These are phyloP conservation scores for Excoecaria agallocha DNA, from an alignment of 345 rosid genomes.

Conservation along the genomic window DNA sequence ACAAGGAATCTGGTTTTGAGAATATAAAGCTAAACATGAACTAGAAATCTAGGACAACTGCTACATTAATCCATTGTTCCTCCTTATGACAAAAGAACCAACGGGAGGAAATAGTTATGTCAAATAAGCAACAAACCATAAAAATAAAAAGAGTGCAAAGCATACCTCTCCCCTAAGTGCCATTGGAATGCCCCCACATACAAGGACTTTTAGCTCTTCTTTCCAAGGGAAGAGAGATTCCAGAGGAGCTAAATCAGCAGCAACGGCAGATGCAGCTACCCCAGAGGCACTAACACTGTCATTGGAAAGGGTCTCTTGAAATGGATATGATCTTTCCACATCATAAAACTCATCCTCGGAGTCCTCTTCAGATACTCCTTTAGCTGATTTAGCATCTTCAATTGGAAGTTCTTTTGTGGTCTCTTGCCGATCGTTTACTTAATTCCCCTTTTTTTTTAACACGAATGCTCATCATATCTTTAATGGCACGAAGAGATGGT, in stretches of 20 bases:
- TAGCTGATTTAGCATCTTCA: conserved; percentile 58
- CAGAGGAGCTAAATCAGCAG: conserved; percentile 32
- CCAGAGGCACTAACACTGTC: conserved; percentile 46
- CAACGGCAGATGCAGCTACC: conserved; percentile 9
- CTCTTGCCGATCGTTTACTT: conserved; percentile 47
- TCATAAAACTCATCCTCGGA: too few relatives aligned
- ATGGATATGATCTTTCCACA: conserved; percentile 81
- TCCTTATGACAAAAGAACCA: background rate
- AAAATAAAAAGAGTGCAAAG: too few relatives aligned
- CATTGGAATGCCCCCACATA: conserved; percentile 99
- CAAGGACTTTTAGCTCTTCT: conserved; percentile 95
- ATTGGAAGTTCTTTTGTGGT: conserved; percentile 36
- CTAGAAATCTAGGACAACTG: background rate
- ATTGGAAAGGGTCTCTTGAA: conserved; percentile 52
- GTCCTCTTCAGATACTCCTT: conserved; percentile 82
- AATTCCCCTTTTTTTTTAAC: conserved; percentile 57
- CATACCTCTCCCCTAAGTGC: too few relatives aligned
- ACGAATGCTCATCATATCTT: conserved; percentile 79
- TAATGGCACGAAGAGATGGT: conserved; percentile 70
- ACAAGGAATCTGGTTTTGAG: background rate
- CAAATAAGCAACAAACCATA: background rate
- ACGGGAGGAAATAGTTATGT: background rate
- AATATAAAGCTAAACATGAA: conserved; percentile 3
- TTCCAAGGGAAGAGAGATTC: conserved; percentile 71
- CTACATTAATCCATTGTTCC: background rate